Evolutionary conservation across 2,329 filamentous ascomycete species (phyloP).

Genomic region (Colletotrichum gloeosporioides): DNA sequence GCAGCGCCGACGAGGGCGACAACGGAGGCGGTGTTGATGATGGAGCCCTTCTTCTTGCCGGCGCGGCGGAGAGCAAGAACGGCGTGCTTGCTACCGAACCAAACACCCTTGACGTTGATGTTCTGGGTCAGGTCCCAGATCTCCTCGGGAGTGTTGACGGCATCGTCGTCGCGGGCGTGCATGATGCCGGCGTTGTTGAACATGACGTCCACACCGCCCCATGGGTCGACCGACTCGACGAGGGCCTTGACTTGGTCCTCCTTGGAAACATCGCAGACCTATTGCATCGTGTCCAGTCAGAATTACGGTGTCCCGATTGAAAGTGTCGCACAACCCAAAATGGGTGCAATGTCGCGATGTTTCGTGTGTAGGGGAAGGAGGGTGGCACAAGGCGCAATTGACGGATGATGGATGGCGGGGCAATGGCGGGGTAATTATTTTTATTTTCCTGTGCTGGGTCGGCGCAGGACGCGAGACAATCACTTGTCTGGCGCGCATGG

Average conservation of each 20-base stretch:
- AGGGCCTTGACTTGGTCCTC: constrained; percentile 79
- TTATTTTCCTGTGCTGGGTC: background rate
- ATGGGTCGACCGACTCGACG: constrained; percentile 77
- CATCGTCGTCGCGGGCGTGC: constrained; percentile 83
- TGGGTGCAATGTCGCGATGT: background rate
- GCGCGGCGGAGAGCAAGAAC: constrained; percentile 81
- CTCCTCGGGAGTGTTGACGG: constrained; percentile 82
- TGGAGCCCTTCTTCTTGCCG: constrained; percentile 78
- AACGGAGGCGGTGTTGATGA: constrained; percentile 93
- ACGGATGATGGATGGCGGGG: background rate
- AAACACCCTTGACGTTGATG: constrained; percentile 98
- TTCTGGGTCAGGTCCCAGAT: constrained; percentile 94
- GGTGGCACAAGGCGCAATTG: background rate
- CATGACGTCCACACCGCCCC: constrained; percentile 89
- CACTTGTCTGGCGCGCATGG: background rate
- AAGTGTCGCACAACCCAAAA: background rate
- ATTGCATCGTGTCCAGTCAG: background rate
- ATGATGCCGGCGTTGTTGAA: constrained; percentile 99
- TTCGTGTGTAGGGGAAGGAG: background rate
- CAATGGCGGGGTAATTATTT: constrained; percentile 16
- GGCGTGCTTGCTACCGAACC: constrained; percentile 93
- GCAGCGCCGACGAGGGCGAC: constrained; percentile 87
- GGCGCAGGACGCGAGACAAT: background rate
- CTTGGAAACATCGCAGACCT: constrained; percentile 78
- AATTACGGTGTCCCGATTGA: background rate